These are phyloP conservation scores for Gnomoniopsis sp. DNA, from an alignment of 2,329 filamentous ascomycete genomes.

Conservation along the genomic window DNA sequence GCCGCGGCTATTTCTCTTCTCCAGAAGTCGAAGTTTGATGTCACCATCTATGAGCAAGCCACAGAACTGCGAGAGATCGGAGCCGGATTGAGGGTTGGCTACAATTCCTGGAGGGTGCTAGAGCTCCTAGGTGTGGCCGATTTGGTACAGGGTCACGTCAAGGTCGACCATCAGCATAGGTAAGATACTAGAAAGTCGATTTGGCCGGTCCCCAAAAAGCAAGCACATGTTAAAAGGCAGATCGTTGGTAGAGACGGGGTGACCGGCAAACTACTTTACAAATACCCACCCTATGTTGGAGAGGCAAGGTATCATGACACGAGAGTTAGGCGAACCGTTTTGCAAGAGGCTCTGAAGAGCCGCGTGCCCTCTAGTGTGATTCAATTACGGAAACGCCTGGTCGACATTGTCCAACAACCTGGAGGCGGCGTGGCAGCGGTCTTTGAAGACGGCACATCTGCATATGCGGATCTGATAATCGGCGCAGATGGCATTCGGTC, in stretches of 20 bases:
- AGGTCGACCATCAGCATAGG: constrained; percentile 13
- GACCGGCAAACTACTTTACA: constrained; percentile 1
- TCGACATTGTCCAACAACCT: neutral
- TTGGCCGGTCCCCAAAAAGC: too few relatives aligned
- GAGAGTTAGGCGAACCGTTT: neutral
- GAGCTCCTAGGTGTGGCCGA: constrained; percentile 9
- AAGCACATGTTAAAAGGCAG: neutral
- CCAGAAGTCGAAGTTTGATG: constrained; percentile 2
- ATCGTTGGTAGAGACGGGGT: neutral
- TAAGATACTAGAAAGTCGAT: neutral
- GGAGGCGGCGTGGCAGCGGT: neutral
- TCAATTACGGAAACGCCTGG: constrained; percentile 2
- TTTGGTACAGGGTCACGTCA: constrained; percentile 8
- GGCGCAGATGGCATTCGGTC: constrained; percentile 12
- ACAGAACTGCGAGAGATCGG: constrained; percentile 8
- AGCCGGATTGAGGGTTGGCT: constrained; percentile 5
- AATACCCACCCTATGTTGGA: constrained; percentile 3
- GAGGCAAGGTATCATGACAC: constrained; percentile 6
- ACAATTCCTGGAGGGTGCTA: constrained; percentile 13
- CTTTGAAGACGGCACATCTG: constrained; percentile 10
- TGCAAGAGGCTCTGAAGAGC: constrained; percentile 7
- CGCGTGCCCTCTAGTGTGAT: neutral
- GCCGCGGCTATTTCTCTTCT: constrained; percentile 3
- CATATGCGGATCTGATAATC: constrained; percentile 4
- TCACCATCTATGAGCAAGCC: constrained; percentile 10